Base-by-base conservation (phyloP, 2,329 filamentous ascomycete genomes). In the Metarhizium rileyi region DNA sequence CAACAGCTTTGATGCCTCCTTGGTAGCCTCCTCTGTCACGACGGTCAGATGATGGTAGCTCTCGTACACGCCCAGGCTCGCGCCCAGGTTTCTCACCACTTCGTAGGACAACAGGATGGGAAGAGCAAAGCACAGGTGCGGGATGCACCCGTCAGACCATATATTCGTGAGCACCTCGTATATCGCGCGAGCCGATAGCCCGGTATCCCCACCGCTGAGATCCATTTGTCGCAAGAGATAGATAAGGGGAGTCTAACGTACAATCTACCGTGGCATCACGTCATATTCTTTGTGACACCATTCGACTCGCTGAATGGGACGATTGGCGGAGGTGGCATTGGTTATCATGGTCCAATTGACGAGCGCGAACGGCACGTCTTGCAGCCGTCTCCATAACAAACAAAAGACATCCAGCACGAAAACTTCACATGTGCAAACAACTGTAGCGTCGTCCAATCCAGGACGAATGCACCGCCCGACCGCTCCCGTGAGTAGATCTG, bases 41-140 rank as follows among this genome's bases (percentile, higher is more conserved):
- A 52, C 48, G 9, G 53, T 46, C 30, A 43, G 41, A 12, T 55
- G n/a, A 40, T 55, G 53, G 9, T 50, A 54, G 25, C 53, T 48
- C 44, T 46, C 54, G 46, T 52, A 55, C 5, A 51, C 53, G 22
- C 53, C 53, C 8, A 55, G 30, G 7, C 10, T n/a, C 2, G 53
- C 54, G 43, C 47, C 47, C 42, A 54, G 38, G 14, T 51, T 40
- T 3, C 52, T 52, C 18, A 25, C 26, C 0, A 58, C 20, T 25
- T 57, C 55, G 40, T 56, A 58, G 28, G 54, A 20, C 38, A 58
- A 56, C 26, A 58, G n/a, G n/a, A 58, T 48, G 1, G 56, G 56
- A 0, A 58, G 47, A 0, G 56, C 51, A 26, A 51, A 53, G 12
- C 47, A 50, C 12, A 58, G 48, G 25, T 57, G 51, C 3, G 56